These are phyloP conservation scores for Leucaena leucocephala DNA, from an alignment of 306 rosid genomes.

Conservation along the genomic window DNA sequence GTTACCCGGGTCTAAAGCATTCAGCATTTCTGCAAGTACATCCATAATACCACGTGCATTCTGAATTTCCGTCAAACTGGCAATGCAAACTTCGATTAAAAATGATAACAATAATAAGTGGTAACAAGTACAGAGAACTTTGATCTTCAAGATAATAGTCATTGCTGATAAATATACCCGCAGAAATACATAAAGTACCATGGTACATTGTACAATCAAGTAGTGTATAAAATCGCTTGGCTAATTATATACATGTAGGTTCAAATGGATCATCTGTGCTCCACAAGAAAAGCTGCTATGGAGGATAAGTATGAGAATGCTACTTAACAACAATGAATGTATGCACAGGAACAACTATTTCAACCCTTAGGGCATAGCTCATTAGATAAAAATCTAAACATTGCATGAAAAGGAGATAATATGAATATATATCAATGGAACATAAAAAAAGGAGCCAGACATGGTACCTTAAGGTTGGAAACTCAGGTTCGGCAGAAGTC, in stretches of 20 bases:
- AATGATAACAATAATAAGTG: background rate
- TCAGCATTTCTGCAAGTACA: conserved; percentile 93
- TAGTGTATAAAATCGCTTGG: background rate
- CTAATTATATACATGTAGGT: background rate
- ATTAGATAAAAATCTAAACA: too few relatives aligned
- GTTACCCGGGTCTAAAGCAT: conserved; percentile 79
- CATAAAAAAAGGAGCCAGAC: conserved; percentile 31
- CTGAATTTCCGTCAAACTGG: conserved; percentile 91
- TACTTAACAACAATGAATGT: conserved; percentile 9
- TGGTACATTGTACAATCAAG: background rate
- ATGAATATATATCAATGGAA: background rate
- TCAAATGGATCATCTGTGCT: conserved; percentile 17
- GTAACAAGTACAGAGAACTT: conserved; percentile 8
- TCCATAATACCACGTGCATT: conserved; percentile 97
- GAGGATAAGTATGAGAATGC: conserved; percentile 24
- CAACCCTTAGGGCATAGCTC: background rate
- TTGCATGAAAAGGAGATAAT: too few relatives aligned
- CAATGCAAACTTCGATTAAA: conserved; percentile 38
- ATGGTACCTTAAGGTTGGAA: conserved; percentile 83
- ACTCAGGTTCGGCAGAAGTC: conserved; percentile 78
- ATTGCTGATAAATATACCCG: background rate
- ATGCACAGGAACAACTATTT: background rate
- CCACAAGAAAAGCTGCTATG: conserved; percentile 28
- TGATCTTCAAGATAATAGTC: conserved; percentile 6
- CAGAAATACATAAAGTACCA: background rate